Conservation (phyloP, 768 basidiomycete species). For the Rhodocollybia butyracea region DNA sequence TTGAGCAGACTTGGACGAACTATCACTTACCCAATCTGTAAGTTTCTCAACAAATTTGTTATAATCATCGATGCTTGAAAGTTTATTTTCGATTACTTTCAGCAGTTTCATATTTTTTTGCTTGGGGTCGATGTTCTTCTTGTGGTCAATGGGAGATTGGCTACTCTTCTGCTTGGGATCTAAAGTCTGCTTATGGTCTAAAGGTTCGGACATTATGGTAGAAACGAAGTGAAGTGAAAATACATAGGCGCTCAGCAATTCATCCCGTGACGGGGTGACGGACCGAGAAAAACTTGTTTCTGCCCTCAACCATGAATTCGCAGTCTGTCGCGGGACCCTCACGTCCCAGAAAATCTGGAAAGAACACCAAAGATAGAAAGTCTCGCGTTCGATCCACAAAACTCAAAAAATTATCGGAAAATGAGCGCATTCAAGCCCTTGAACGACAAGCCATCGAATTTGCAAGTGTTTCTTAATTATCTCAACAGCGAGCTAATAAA, state of each 20-base stretch:
- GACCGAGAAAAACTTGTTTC: neutral
- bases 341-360: neutral
- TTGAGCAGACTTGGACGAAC: too few species aligned
- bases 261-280: too few species aligned
- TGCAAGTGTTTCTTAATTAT: slow-evolving; percentile 18
- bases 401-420: slow-evolving; percentile 29
- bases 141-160: too few species aligned
- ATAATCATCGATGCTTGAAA: neutral
- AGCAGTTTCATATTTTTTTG: neutral
- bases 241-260: too few species aligned
- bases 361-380: slow-evolving; percentile 2
- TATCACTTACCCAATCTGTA: neutral
- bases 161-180: too few species aligned
- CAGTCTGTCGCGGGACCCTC: slow-evolving; percentile 6
- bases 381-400: slow-evolving; percentile 13
- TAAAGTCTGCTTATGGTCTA: too few species aligned
- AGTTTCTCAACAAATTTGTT: neutral
- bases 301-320: neutral
- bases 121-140: neutral
- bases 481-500: slow-evolving; percentile 14
- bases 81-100: neutral
- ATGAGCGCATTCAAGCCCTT: slow-evolving; percentile 31
- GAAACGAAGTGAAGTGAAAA: too few species aligned
- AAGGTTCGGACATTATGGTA: too few species aligned
- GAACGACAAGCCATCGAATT: slow-evolving; percentile 17